These are phyloP conservation scores for Sordariomycetes sp. DNA, from an alignment of 2,329 filamentous ascomycete species.

Conservation along the genomic window DNA sequence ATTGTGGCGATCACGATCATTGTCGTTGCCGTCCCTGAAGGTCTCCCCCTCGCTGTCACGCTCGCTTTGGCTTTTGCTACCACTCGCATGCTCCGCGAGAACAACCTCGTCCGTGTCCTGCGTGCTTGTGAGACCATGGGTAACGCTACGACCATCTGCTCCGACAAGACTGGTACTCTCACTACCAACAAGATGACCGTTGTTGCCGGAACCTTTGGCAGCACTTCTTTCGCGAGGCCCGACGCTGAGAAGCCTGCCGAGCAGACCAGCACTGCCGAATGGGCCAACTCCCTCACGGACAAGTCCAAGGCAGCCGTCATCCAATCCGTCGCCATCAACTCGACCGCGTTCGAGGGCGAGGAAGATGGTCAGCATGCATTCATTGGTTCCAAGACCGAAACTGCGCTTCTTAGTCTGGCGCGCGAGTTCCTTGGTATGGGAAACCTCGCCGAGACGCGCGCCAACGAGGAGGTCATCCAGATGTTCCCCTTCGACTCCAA, in stretches of 20 bases:
- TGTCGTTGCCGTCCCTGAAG: conserved; percentile 59
- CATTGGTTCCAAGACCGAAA: conserved; percentile 48
- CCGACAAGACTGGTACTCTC: conserved; percentile 35
- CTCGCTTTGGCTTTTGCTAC: conserved; percentile 59
- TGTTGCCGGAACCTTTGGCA: conserved; percentile 57
- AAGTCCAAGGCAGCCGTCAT: conserved; percentile 23
- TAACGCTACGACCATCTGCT: conserved; percentile 63
- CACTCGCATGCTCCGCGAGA: conserved; percentile 57
- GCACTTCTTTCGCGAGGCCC: conserved; percentile 21
- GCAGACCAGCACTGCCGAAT: conserved; percentile 6
- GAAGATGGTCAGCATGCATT: conserved; percentile 34
- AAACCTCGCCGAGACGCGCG: conserved; percentile 33
- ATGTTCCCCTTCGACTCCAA: conserved; percentile 45
- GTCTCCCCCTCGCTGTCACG: conserved; percentile 56
- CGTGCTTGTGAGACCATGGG: conserved; percentile 62
- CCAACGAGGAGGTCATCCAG: conserved; percentile 36
- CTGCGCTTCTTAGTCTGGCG: conserved; percentile 40
- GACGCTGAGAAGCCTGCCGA: conserved; percentile 15
- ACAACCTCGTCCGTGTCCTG: conserved; percentile 55
- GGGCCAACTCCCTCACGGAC: conserved; percentile 11
- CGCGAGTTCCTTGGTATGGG: conserved; percentile 40
- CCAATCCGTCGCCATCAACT: conserved; percentile 45
- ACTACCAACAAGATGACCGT: conserved; percentile 66
- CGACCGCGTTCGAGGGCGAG: conserved; percentile 45
- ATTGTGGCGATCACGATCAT: conserved; percentile 59